These are phyloP conservation scores for Astragalus membranaceus DNA, from an alignment of 306 rosid genomes.

Conservation along the genomic window DNA sequence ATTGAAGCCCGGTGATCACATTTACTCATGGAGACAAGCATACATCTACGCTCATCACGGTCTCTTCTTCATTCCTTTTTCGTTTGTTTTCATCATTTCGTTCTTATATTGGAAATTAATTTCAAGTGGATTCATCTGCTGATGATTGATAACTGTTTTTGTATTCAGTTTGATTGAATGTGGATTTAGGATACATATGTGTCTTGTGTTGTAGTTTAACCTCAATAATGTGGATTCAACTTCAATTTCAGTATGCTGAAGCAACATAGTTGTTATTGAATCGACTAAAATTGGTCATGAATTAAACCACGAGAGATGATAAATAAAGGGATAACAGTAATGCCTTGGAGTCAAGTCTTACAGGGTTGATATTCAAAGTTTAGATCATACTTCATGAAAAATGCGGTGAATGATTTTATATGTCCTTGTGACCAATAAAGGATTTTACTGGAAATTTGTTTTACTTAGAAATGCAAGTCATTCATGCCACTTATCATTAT, in stretches of 20 bases:
- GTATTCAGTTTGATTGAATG: no score
- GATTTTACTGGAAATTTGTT: background rate
- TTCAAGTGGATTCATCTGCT: background rate
- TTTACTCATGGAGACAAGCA: slow-evolving; percentile 76
- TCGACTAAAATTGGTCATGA: background rate
- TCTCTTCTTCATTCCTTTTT: background rate
- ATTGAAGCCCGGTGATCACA: slow-evolving; percentile 73
- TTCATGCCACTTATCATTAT: background rate
- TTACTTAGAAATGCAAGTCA: background rate
- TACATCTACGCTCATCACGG: slow-evolving; percentile 87
- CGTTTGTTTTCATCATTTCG: background rate
- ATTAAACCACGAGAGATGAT: background rate
- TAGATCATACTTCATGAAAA: no score
- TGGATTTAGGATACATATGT: background rate
- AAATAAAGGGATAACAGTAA: background rate
- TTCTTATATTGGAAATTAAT: background rate
- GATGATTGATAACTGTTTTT: no score
- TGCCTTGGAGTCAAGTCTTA: background rate
- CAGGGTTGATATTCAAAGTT: no score
- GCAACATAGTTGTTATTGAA: background rate
- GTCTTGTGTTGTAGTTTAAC: background rate
- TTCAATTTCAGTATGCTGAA: background rate
- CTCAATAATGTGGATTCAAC: background rate
- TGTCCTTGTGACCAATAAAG: background rate
- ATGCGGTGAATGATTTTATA: background rate